Percentiles rank a stretch among this genome's conserved stretches.
These are phyloP conservation scores for Golubevia pallescens DNA, from an alignment of 1,284 basidiomycete genomes.

Conservation along the genomic window DNA sequence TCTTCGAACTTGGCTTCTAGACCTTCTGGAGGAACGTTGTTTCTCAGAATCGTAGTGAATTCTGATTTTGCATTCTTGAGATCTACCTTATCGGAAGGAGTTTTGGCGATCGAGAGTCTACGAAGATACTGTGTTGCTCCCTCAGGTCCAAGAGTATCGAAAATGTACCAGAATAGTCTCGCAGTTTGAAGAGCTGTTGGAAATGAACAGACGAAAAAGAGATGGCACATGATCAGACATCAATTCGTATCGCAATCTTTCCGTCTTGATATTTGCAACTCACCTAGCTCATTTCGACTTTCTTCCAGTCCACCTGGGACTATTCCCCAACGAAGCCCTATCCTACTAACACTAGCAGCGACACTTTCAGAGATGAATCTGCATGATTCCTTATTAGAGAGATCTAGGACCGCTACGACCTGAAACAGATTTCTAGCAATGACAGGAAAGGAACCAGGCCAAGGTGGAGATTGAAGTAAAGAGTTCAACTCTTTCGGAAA, in stretches of 20 bases:
- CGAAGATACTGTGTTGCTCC: conserved; percentile 25
- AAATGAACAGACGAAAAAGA: background rate
- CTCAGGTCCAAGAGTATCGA: conserved; percentile 21
- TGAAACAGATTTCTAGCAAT: conserved; percentile 55
- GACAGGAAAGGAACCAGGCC: conserved; percentile 41
- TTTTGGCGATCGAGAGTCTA: conserved; percentile 8
- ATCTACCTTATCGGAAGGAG: background rate
- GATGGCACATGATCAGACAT: too few relatives aligned
- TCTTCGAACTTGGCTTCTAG: background rate
- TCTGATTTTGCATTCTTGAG: background rate
- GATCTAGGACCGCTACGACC: conserved; percentile 45
- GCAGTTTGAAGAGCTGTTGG: conserved; percentile 24
- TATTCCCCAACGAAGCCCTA: conserved; percentile 47
- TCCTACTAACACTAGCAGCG: conserved; percentile 23
- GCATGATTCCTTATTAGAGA: conserved; percentile 29
- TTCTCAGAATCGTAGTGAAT: background rate
- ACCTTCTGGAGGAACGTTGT: background rate
- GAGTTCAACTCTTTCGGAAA: conserved; percentile 3
- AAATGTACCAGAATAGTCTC: conserved; percentile 37
- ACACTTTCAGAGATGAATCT: conserved; percentile 42
- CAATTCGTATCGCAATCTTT: too few relatives aligned
- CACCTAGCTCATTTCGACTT: conserved; percentile 6
- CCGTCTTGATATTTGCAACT: conserved; percentile 7
- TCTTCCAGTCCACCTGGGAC: conserved; percentile 41
- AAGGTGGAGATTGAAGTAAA: conserved; percentile 34